phyloP scores from a whole-genome alignment of 1,284 basidiomycete species.

The Pholiota adiposa region DNA sequence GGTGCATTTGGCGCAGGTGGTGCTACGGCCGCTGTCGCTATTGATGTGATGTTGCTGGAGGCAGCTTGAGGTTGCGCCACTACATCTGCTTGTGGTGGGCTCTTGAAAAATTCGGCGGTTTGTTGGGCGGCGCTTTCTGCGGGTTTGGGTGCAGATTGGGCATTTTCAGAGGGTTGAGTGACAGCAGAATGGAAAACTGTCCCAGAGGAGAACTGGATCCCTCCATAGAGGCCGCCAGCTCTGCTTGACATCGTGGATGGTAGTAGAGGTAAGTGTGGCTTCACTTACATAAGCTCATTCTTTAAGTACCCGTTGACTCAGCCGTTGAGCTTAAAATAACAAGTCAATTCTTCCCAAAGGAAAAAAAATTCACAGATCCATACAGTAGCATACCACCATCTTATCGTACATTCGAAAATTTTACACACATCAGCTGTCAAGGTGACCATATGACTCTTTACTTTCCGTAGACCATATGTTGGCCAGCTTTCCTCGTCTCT shows the following conservation, averaged over 20 bases:
- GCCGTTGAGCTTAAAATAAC: too few relatives aligned
- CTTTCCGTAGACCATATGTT: neutral
- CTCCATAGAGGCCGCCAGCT: conserved; percentile 80
- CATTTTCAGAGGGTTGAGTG: conserved; percentile 20
- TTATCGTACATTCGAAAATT: too few relatives aligned
- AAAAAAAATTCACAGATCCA: too few relatives aligned
- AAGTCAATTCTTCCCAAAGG: too few relatives aligned
- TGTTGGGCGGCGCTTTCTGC: neutral
- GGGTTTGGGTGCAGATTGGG: conserved; percentile 11
- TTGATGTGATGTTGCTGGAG: conserved; percentile 1
- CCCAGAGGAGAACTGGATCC: conserved; percentile 76
- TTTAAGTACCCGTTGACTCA: neutral
- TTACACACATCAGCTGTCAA: too few relatives aligned
- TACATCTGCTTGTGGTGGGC: conserved; percentile 15
- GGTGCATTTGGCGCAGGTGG: conserved; percentile 16
- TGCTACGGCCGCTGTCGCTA: conserved; percentile 9
- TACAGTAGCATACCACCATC: too few relatives aligned
- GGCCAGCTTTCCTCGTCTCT: neutral
- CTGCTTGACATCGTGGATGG: conserved; percentile 63
- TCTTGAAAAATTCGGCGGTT: neutral
- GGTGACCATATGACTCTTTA: neutral
- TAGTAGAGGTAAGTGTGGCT: conserved; percentile 12
- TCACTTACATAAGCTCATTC: conserved; percentile 1
- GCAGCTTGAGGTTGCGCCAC: conserved; percentile 13
- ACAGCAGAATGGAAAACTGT: conserved; percentile 50